Base-by-base conservation (phyloP, 257 asterid genomes). In the Plantago ovata region DNA sequence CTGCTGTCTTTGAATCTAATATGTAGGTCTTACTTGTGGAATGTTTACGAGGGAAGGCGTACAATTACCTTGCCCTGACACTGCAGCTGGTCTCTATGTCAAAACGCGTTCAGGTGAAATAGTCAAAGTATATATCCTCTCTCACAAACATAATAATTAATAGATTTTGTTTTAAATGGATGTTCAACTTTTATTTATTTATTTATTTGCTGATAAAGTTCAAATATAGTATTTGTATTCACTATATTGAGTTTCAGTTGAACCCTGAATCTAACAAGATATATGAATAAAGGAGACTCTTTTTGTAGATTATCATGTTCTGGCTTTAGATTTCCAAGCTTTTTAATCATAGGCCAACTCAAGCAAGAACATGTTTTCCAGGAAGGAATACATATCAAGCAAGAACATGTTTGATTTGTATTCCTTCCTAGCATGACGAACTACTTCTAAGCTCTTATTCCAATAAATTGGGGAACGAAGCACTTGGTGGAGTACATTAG, bases 51-150 rank as follows among this genome's bases (percentile, higher is more conserved):
- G 76, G 72, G 80, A 83, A 68, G 74, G 61, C 60, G 78, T 62
- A 69, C 95, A 84, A 78, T 57, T 77, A 69, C 74, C 78, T 69
- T 75, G 95, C 81, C 88, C 89, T 18, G 96, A 84, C 77, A 69
- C 59, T 62, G 81, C 75, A 59, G 98, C 94, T 69, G 98, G 98
- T 68, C 95, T 90, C 61, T 84, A 90, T 67, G 81, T 90, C 39
- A 84, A 80, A 75, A 83, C 96, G 14, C 87, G 96, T 56, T 73
- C 83, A 58, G 96, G 94, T 72, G 75, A 90, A 83, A 73, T 76
- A 54, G 94, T 87, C 70, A 87, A 90, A 74, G 97, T 89, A 84
- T 63, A 67, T 61, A 76, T 70, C 74, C 73, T 77, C 62, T 71
- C 76, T 71, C 73, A 40, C 60, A 58, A n/a, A 41, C 16, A 61